Base-by-base conservation (phyloP, 192 early-diverging fungal genomes). In the Umbelopsis sp. region DNA sequence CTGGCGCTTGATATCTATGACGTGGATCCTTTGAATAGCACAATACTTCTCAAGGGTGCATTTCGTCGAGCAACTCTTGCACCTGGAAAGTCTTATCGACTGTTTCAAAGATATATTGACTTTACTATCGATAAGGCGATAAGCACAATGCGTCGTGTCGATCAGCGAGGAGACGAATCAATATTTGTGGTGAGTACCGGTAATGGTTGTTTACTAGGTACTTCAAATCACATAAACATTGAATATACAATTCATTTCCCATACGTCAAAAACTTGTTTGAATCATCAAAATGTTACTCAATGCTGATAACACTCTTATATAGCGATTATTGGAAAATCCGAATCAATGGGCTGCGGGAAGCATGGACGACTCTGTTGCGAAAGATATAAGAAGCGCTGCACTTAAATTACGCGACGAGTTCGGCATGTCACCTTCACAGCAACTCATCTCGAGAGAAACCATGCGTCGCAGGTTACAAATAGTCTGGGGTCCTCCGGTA, bases 401-500 rank as follows among this genome's bases (percentile, higher is more conserved):
- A 21, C 58, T 71, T 16, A 72, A 61, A 22, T 13, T 79, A 41
- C 45, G 68, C 3, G 68, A 78, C 33, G 58, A 65, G 13, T 84
- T 81, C 61, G 75, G 73, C 21, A 81, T 84, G 74, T 81, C 82
- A 10, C 64, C 72, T 13, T 81, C 82, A 1, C 82, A 84, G 61
- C 75, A 79, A 23, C 70, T 79, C 13, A 78, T 80, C 1, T 78
- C 80, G 22, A 61, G 72, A 0, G 66, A 64, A 49, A 72, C 78
- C 15, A 74, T 84, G 20, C 70, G 41, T 9, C 72, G 73, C n/a
- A 74, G 75, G 0, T 35, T 84, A 23, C 80, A 84, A 49, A 74
- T 84, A 49, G 78, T 84, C 16, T 84, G 82, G 82, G 82, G 80
- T 25, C 82, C 82, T 48, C 82, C 82, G 1, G 82, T 84, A 81